Base-by-base conservation (phyloP, 148 eudicot species). In the Fagopyrum esculentum region DNA sequence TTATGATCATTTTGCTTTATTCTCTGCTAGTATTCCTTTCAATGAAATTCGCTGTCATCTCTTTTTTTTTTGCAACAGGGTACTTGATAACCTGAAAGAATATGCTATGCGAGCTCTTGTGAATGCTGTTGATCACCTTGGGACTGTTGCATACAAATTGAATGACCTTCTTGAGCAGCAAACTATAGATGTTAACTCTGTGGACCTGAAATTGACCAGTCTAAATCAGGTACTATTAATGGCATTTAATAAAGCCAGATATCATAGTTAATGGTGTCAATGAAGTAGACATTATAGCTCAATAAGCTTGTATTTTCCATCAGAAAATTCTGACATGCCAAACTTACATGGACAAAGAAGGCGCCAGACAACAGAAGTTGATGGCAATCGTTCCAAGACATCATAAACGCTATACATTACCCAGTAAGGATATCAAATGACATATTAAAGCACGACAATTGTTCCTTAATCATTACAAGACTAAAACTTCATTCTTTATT, bases 41-140 rank as follows among this genome's bases (percentile, higher is more conserved):
- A 22, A 22, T 22, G 26, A 22, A 22, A 22, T 22, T 22, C 26
- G 26, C 26, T 22, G 0, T 22, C 26, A 22, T 22, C 26, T 22
- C 26, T 22, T 22, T 22, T 22, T 22, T 22, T 45, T 46, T 19
- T 46, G 74, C 54, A 43, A 13, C 76, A 95, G 99, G 92, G 97
- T 95, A 63, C 86, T 95, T 73, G 97, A 92, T 69, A 95, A 95
- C 84, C 86, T 95, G 69, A 92, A 95, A 86, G 99, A 90, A 82
- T 95, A 95, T 84, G 89, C 97, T 64, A 90, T 88, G 49, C 84
- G 93, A 69, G 98, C 99, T 56, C 91, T 95, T 74, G 99, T 95
- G 68, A 95, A 92, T 78, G 99, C 99, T 73, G 93, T 95, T 77
- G 99, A 95, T 81, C 99, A 95, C 86, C 94, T 95, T 69, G 99